These are phyloP conservation scores for Phyllosticta ampelicida DNA, from an alignment of 2,329 filamentous ascomycete genomes.

Conservation along the genomic window DNA sequence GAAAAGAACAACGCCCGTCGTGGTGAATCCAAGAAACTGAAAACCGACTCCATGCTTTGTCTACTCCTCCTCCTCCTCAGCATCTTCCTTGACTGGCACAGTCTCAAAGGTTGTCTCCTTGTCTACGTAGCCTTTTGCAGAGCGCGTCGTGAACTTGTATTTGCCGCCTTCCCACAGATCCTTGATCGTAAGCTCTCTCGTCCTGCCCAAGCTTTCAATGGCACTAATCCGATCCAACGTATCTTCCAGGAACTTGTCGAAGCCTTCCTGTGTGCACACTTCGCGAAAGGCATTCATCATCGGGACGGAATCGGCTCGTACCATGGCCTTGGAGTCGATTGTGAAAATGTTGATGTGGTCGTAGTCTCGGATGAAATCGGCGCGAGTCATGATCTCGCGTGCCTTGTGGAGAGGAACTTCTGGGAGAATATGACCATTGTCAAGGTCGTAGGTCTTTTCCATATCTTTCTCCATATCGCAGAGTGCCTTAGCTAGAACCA, in stretches of 20 bases:
- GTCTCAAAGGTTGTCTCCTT: slow-evolving; percentile 12
- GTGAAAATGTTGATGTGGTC: slow-evolving; percentile 93
- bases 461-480: slow-evolving; percentile 69
- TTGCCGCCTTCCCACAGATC: slow-evolving; percentile 78
- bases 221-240: slow-evolving; percentile 79
- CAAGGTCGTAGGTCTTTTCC: slow-evolving; percentile 50
- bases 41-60: neutral
- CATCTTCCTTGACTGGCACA: slow-evolving; percentile 13
- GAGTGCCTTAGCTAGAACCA: slow-evolving; percentile 83
- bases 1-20: neutral
- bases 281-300: slow-evolving; percentile 90
- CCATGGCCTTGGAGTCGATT: slow-evolving; percentile 76
- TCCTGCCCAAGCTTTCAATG: slow-evolving; percentile 87
- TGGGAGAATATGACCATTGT: slow-evolving; percentile 64
- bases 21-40: neutral
- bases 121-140: slow-evolving; percentile 18
- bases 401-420: slow-evolving; percentile 43
- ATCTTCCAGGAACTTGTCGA: slow-evolving; percentile 69
- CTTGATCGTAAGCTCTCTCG: slow-evolving; percentile 91
- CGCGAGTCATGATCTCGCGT: slow-evolving; percentile 79
- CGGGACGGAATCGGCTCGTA: slow-evolving; percentile 86
- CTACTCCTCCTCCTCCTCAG: slow-evolving; percentile 11
- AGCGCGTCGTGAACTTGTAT: slow-evolving; percentile 40
- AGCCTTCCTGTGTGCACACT: slow-evolving; percentile 66
- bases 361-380: slow-evolving; percentile 86